Conservation (phyloP, 116 monocot species). For the Papilionanthe hybrid region DNA sequence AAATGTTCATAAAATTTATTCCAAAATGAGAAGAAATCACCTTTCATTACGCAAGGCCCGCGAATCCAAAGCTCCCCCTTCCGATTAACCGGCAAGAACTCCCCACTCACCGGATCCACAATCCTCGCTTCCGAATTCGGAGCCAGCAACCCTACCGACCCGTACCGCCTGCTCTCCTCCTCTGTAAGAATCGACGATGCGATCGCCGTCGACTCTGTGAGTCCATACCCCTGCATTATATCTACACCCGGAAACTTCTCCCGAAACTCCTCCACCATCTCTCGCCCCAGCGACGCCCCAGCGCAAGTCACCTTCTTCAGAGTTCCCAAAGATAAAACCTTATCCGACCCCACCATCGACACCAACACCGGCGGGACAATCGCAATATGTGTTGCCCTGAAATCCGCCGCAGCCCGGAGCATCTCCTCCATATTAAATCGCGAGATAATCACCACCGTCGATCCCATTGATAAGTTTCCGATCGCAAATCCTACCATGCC, state of each 20-base stretch:
- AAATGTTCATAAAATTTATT: too few species aligned
- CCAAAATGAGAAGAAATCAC: constrained; percentile 12
- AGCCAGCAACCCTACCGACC: constrained; percentile 60
- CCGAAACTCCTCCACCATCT: constrained; percentile 48
- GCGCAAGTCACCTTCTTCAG: neutral
- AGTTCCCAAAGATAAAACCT: neutral
- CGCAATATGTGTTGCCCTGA: neutral
- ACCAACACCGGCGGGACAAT: constrained; percentile 7
- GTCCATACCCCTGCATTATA: constrained; percentile 75
- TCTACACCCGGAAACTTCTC: constrained; percentile 65
- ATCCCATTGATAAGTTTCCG: neutral
- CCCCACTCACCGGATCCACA: constrained; percentile 50
- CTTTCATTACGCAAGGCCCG: constrained; percentile 80
- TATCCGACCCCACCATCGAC: neutral
- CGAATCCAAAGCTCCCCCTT: constrained; percentile 84
- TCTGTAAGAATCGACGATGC: constrained; percentile 58
- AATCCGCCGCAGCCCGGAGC: neutral
- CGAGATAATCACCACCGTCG: constrained; percentile 16
- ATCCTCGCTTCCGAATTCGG: constrained; percentile 70
- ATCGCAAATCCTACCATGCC: constrained; percentile 17
- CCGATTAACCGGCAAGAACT: constrained; percentile 27
- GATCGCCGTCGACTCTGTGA: constrained; percentile 63
- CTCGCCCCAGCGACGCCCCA: neutral
- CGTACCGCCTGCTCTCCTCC: constrained; percentile 69
- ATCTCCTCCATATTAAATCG: neutral